A percentile compares a stretch with the other conserved stretches of the same genome.
Evolutionary conservation across 2,329 filamentous ascomycete species (phyloP).

Genomic region (Sordariomycetes sp.): DNA sequence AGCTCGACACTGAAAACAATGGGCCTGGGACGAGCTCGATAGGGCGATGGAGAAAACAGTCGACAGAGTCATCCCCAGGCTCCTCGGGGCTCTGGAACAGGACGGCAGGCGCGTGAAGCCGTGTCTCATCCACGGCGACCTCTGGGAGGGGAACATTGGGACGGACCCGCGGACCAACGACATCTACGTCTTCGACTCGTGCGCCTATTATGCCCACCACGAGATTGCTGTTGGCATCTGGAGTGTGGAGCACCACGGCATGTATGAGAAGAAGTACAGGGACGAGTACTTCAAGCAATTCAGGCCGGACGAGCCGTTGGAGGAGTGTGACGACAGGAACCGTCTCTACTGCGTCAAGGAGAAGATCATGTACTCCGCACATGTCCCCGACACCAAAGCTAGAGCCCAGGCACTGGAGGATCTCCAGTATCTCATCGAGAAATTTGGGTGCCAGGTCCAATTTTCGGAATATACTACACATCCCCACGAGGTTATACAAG

Average conservation of each 20-base stretch:
- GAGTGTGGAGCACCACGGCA: slow-evolving; percentile 1
- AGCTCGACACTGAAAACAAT: slow-evolving; percentile 1
- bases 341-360: slow-evolving; percentile 13
- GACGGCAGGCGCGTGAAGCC: slow-evolving; percentile 17
- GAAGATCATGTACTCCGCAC: slow-evolving; percentile 11
- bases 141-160: slow-evolving; percentile 20
- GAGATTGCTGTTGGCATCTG: slow-evolving; percentile 5
- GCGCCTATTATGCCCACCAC: slow-evolving; percentile 17
- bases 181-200: slow-evolving; percentile 18
- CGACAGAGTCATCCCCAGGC: slow-evolving; percentile 16
- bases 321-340: slow-evolving; percentile 14
- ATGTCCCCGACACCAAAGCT: slow-evolving; percentile 8
- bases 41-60: slow-evolving; percentile 10
- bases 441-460: slow-evolving; percentile 2
- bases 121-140: slow-evolving; percentile 18
- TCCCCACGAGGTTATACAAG: too few relatives aligned
- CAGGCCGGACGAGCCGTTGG: slow-evolving; percentile 11
- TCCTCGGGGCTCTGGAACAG: slow-evolving; percentile 17
- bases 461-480: too few relatives aligned
- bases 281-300: slow-evolving; percentile 12
- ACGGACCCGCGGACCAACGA: slow-evolving; percentile 14
- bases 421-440: slow-evolving; percentile 8
- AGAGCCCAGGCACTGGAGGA: slow-evolving; percentile 6
- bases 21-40: slow-evolving; percentile 9
- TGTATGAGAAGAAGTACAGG: slow-evolving; percentile 9